Evolutionary conservation across 1,284 basidiomycete genomes (phyloP), one percentile per base, ranked within the genome.

Genomic region (Agroathelia rolfsii): DNA sequence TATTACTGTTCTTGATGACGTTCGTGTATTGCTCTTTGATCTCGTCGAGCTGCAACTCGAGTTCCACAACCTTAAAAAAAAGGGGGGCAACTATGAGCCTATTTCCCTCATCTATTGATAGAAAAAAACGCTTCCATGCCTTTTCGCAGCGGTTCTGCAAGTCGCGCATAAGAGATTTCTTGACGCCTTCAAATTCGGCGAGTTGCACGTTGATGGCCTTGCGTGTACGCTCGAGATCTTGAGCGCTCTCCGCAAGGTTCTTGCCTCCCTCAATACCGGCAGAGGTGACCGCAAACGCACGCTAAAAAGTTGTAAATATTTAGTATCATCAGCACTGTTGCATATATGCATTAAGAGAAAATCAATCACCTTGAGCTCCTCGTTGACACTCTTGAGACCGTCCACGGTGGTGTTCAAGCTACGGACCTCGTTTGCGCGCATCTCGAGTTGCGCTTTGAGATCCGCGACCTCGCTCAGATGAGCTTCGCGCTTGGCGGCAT

Each of bases 111-210:
- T 19, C 33, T 20, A 29, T 12, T 22, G 12, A 38, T 36, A 30
- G 11, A 15, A 35, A 26, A 23, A 28, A 37, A 44, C 64, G 41
- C 36, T n/a, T n/a, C n/a, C n/a, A n/a, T n/a, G 88, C 92, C 80
- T 98, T 98, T 68, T 99, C 95, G 58, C 95, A 99, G 28, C 95
- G 90, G 59, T 98, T 96, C 65, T 97, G 95, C 44, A 99, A 64
- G 65, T 98, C 95, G 30, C 90, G 83, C 86, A 98, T 96, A 45
- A 99, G 72, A 40, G 86, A 94, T 68, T 96, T 95, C 75, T 98
- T 98, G 53, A 97, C 90, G 21, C 85, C 83, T 55, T 99, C 95
- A 56, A 98, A 99, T 56, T 99, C 95, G 44, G 92, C 86, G 43
- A 96, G 78, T 54, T 98, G 95, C 14, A 90, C 79, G 45, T 93